phyloP scores from a whole-genome alignment of 768 basidiomycete species.

The Suillus occidentalis region DNA sequence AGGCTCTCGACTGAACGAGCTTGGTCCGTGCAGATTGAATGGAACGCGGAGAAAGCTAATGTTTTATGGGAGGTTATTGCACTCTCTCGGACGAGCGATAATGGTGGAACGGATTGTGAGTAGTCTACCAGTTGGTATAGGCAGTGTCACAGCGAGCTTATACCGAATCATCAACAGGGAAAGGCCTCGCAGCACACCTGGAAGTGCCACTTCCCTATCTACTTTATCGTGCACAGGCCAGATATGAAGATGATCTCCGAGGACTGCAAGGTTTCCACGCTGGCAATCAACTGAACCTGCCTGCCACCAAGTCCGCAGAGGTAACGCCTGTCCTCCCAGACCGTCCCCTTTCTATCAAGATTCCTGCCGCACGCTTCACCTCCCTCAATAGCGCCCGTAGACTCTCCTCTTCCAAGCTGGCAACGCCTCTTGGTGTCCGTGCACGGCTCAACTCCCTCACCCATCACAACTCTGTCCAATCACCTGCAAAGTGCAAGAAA shows the following conservation, averaged over 20 bases:
- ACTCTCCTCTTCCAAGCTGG: constrained; percentile 41
- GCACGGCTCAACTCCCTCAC: constrained; percentile 71
- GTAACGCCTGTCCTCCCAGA: constrained; percentile 16
- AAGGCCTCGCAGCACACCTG: constrained; percentile 75
- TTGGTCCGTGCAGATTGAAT: constrained; percentile 62
- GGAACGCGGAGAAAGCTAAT: constrained; percentile 82
- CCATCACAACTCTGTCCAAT: constrained; percentile 45
- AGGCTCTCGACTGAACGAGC: constrained; percentile 12
- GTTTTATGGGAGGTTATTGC: constrained; percentile 88
- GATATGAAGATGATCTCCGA: constrained; percentile 84
- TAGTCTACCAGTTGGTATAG: constrained; percentile 10
- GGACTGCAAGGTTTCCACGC: constrained; percentile 65
- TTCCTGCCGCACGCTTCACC: constrained; percentile 4
- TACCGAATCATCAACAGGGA: constrained; percentile 52
- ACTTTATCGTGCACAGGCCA: constrained; percentile 77
- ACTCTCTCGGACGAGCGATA: constrained; percentile 69
- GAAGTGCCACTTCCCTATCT: constrained; percentile 83
- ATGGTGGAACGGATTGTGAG: constrained; percentile 78
- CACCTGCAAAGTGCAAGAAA: constrained; percentile 39
- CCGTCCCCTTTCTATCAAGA: constrained; percentile 2
- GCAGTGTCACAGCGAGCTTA: neutral
- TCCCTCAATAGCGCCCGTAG: constrained; percentile 17
- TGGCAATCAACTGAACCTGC: constrained; percentile 43
- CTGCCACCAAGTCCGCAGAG: constrained; percentile 17
- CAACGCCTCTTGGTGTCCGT: constrained; percentile 63